phyloP scores from a whole-genome alignment of 805 yeast species.

The Lachancea cidri region DNA sequence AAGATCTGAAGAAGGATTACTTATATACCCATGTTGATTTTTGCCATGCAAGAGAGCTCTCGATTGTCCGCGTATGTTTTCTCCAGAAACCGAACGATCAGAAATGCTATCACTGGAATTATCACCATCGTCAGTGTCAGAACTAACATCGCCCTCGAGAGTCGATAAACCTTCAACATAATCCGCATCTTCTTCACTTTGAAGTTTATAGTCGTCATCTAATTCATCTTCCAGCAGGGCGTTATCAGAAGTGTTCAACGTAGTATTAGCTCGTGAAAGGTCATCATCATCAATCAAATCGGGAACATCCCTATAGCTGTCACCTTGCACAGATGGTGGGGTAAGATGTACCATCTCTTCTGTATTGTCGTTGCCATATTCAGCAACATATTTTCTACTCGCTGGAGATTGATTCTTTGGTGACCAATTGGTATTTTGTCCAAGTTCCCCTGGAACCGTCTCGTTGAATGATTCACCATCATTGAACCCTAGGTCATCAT shows the following conservation, averaged over 20 bases:
- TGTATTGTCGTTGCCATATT: not conserved
- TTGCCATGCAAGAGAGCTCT: not conserved
- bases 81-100: constrained; percentile 8
- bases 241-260: constrained; percentile 31
- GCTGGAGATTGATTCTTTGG: no score
- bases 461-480: not conserved
- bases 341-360: constrained; percentile 7
- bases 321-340: constrained; percentile 13
- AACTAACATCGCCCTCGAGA: constrained; percentile 10
- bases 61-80: not conserved
- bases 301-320: constrained; percentile 50
- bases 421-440: not conserved
- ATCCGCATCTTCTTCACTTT: constrained; percentile 30
- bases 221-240: constrained; percentile 29
- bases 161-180: constrained; percentile 26
- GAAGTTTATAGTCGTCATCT: constrained; percentile 18
- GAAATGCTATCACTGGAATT: constrained; percentile 8
- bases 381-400: not conserved
- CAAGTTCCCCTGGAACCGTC: not conserved
- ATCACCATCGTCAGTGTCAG: constrained; percentile 12
- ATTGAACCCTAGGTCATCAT: no score
- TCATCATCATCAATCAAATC: constrained; percentile 83
- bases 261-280: constrained; percentile 25
- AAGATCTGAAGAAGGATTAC: constrained; percentile 12
- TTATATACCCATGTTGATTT: not conserved